A percentile compares a stretch with the other conserved stretches of the same genome.
Conservation (phyloP, 192 early-diverging fungal species). For the Coemansia sp. region DNA sequence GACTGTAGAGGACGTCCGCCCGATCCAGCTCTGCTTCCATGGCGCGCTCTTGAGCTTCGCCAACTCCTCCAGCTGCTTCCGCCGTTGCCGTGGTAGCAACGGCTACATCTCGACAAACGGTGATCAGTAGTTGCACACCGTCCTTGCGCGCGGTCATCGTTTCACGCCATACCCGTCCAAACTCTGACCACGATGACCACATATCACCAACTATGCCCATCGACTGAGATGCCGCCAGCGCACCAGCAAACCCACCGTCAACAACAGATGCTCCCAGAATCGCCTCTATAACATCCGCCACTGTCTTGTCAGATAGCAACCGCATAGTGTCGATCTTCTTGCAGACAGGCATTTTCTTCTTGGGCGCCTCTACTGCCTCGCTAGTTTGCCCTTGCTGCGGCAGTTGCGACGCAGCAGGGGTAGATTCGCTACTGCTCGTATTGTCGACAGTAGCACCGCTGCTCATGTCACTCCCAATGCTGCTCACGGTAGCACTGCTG, state of each 20-base stretch:
- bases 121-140: slow-evolving; percentile 22
- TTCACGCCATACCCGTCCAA: slow-evolving; percentile 28
- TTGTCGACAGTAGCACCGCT: background rate
- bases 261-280: slow-evolving; percentile 77
- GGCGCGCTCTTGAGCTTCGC: slow-evolving; percentile 1
- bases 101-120: slow-evolving; percentile 12
- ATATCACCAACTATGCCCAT: slow-evolving; percentile 48
- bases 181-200: slow-evolving; percentile 43
- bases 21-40: slow-evolving; percentile 42
- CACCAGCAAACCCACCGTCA: slow-evolving; percentile 60
- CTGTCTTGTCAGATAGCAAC: slow-evolving; percentile 76
- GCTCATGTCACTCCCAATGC: background rate
- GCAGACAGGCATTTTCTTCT: background rate
- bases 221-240: slow-evolving; percentile 60
- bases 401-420: background rate
- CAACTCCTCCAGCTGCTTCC: slow-evolving; percentile 10
- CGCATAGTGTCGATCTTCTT: slow-evolving; percentile 11
- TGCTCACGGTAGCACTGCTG: background rate
- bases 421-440: background rate
- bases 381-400: background rate
- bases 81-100: background rate
- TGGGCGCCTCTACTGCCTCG: background rate
- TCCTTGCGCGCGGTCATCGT: slow-evolving; percentile 13
- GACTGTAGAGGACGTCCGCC: slow-evolving; percentile 30
- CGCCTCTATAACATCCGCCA: slow-evolving; percentile 88